Evolutionary conservation across 2,329 filamentous ascomycete genomes (phyloP).

Genomic region (Neospermospora avenae): DNA sequence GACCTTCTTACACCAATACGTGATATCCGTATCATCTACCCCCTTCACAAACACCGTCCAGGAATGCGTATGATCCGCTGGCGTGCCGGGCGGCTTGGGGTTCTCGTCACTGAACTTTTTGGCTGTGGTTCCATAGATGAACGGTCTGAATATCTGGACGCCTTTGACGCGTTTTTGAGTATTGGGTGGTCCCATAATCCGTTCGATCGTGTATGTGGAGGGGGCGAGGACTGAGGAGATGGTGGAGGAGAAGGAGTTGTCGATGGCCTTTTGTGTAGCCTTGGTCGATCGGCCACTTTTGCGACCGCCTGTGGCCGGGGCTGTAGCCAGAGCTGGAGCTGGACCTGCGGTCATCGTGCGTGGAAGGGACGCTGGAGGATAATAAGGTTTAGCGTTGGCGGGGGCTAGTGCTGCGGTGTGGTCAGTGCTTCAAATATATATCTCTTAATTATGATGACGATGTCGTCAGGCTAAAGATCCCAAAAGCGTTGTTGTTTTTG

Average conservation of each 20-base stretch:
- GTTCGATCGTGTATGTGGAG: neutral
- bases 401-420: conserved; percentile 9
- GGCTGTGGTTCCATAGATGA: conserved; percentile 77
- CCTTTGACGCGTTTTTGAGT: conserved; percentile 61
- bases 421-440: conserved; percentile 13
- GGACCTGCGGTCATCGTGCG: neutral
- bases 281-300: neutral
- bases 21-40: conserved; percentile 84
- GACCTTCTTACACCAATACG: conserved; percentile 93
- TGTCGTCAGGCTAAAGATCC: conserved; percentile 6
- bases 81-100: conserved; percentile 71
- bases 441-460: neutral
- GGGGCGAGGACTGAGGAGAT: too few relatives aligned
- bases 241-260: too few relatives aligned
- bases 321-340: too few relatives aligned
- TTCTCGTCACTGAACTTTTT: conserved; percentile 75
- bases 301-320: too few relatives aligned
- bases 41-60: conserved; percentile 95
- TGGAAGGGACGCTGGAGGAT: neutral
- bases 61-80: conserved; percentile 90
- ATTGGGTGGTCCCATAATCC: conserved; percentile 55
- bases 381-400: conserved; percentile 16
- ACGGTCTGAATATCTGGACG: conserved; percentile 61
- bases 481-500: neutral
- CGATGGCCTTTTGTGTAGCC: conserved; percentile 3